Evolutionary conservation across 164 flowering plant species (phyloP).

Genomic region (Tetracentron sinense): DNA sequence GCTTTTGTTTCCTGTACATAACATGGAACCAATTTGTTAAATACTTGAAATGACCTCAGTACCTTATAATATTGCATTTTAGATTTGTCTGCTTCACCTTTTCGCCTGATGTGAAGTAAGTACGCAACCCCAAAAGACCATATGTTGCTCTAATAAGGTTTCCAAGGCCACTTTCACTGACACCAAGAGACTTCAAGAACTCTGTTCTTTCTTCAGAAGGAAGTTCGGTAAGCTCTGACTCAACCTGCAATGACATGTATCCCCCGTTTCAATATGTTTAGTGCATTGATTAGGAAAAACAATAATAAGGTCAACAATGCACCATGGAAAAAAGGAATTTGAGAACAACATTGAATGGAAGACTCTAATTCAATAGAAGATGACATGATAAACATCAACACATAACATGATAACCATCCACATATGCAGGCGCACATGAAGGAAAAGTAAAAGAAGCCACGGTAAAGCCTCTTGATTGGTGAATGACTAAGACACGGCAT

Average conservation of each 20-base stretch:
- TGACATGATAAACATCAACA: not conserved
- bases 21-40: slow-evolving; percentile 4
- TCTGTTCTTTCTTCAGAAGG: slow-evolving; percentile 79
- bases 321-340: no score
- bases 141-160: slow-evolving; percentile 91
- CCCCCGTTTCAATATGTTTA: not conserved
- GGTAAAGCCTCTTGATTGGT: not conserved
- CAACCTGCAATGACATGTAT: slow-evolving; percentile 54
- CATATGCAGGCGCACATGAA: not conserved
- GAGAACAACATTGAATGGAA: not conserved
- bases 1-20: slow-evolving; percentile 87
- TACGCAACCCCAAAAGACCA: slow-evolving; percentile 71
- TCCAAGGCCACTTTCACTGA: slow-evolving; percentile 88
- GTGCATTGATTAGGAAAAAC: no score
- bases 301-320: no score
- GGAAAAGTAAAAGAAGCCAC: not conserved
- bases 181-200: slow-evolving; percentile 78
- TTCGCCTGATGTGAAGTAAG: slow-evolving; percentile 96
- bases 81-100: slow-evolving; percentile 45
- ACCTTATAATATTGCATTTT: slow-evolving; percentile 1
- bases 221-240: slow-evolving; percentile 91
- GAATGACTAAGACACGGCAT: not conserved
- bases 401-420: no score
- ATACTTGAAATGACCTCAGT: not conserved
- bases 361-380: not conserved